Percentiles rank a stretch among this genome's conserved stretches.
phyloP scores from a whole-genome alignment of 2,329 filamentous ascomycete genomes.

The Ascochyta lentis region DNA sequence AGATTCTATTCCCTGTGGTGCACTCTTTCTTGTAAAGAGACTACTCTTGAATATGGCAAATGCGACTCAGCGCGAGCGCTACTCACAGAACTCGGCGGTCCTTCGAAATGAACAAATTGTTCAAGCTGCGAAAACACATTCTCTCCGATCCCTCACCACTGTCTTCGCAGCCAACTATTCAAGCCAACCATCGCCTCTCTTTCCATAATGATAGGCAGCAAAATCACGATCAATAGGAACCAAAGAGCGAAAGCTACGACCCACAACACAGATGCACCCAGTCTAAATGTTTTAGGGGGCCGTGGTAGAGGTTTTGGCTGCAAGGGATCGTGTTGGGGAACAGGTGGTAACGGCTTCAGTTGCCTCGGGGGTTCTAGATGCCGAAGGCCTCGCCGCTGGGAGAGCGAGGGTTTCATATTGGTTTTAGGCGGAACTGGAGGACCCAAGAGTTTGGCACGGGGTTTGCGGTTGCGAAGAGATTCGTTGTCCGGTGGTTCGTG shows the following conservation, averaged over 20 bases:
- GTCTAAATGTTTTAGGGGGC: conserved; percentile 7
- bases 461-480: conserved; percentile 3
- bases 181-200: conserved; percentile 38
- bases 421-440: conserved; percentile 12
- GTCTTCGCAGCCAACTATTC: conserved; percentile 27
- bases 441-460: not conserved
- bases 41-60: no score
- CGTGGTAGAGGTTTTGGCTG: conserved; percentile 22
- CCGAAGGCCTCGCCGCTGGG: not conserved
- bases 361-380: not conserved
- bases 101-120: not conserved
- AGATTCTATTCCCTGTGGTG: no score
- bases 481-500: not conserved
- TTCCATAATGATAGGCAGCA: conserved; percentile 38
- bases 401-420: not conserved
- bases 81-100: no score
- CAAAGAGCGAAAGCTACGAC: conserved; percentile 25
- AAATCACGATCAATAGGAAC: conserved; percentile 34
- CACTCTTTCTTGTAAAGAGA: no score
- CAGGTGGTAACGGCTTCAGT: conserved; percentile 24
- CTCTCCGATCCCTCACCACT: not conserved
- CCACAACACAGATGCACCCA: conserved; percentile 20
- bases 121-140: not conserved
- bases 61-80: no score
- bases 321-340: not conserved